These are phyloP conservation scores for Lagenaria siceraria DNA, from an alignment of 306 rosid species.

Conservation along the genomic window DNA sequence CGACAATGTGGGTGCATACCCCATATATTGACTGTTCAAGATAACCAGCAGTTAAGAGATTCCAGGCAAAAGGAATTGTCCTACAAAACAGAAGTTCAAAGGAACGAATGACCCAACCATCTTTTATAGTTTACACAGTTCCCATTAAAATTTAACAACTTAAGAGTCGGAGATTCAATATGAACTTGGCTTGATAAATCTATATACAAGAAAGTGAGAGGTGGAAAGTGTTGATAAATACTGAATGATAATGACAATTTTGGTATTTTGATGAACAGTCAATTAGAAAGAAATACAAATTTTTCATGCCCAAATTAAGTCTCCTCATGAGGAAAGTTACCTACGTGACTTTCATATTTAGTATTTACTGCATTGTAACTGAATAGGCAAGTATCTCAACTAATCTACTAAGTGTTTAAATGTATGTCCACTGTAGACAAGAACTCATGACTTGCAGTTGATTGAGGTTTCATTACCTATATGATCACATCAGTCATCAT, in stretches of 20 bases:
- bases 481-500: background rate
- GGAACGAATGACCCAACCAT: background rate
- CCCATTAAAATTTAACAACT: background rate
- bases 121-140: background rate
- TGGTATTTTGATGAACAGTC: background rate
- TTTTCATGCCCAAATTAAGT: background rate
- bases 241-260: background rate
- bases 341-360: too few relatives aligned
- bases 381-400: background rate
- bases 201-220: background rate
- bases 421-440: background rate
- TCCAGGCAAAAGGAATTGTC: constrained; percentile 94
- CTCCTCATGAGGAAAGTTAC: background rate
- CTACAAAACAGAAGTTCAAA: constrained; percentile 27
- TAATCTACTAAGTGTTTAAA: background rate
- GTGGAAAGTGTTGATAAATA: background rate
- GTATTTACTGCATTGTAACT: background rate
- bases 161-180: background rate
- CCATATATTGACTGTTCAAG: constrained; percentile 67
- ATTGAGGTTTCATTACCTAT: background rate
- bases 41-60: constrained; percentile 72
- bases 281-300: background rate
- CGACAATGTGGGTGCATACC: constrained; percentile 32
- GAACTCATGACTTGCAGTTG: background rate
- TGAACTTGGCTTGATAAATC: background rate